Evolutionary conservation across 2,329 filamentous ascomycete genomes (phyloP), one percentile per base, ranked within the genome.

Genomic region (Trichoderma oligosporum): DNA sequence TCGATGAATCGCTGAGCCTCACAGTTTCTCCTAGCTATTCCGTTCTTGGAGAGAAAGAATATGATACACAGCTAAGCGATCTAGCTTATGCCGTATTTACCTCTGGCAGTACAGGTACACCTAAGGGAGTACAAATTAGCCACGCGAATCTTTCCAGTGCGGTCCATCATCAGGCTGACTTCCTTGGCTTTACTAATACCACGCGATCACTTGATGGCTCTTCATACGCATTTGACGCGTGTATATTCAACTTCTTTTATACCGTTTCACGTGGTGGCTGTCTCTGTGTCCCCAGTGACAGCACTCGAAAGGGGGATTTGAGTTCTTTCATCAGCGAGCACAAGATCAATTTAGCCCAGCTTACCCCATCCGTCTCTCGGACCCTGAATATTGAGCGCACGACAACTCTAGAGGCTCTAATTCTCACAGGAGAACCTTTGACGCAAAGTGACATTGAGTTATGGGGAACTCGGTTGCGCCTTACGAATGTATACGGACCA

Each of bases 91-190:
- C 24, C 12, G 16, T 80, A 65, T 80, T 79, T 62, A 80, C 78
- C 27, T 79, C 77, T n/a, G 78, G 78, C 16, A 79, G 75, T 18
- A n/a, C n/a, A n/a, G n/a, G n/a, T n/a, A 80, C 78, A 1, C 78
- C 77, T 7, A 80, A 80, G 65, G 77, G 76, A 38, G 74, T 78
- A 24, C 70, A 78, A 24, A 58, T 67, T 39, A 51, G 59, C 7
- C 56, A 57, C 18, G 3, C n/a, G 12, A 38, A 47, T n/a, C 35
- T 47, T 25, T 42, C 44, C n/a, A 52, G 42, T 7, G 29, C 44
- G 18, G 14, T 45, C 7, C 16, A 48, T 36, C 18, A 22, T 20
- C 59, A 62, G 27, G 36, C 31, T 18, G n/a, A 51, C 4, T 18
- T 22, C 7, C 48, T 61, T 3, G 51, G 52, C 2, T 56, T 59